Evolutionary conservation across 2,329 filamentous ascomycete species (phyloP).

Genomic region (Cladophialophora chaetospira): DNA sequence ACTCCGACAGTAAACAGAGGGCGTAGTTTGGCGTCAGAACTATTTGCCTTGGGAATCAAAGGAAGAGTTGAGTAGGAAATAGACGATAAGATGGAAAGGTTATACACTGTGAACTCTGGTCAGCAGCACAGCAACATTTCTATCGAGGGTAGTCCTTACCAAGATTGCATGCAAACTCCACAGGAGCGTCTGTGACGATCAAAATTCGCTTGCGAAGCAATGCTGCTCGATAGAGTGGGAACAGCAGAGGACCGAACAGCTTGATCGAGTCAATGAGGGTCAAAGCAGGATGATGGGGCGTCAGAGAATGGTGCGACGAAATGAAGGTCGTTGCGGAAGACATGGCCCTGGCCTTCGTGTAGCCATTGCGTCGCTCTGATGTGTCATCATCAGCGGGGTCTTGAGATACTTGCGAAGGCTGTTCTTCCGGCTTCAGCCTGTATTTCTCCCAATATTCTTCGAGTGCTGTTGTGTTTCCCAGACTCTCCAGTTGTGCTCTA

Average conservation of each 20-base stretch:
- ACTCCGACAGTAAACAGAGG: constrained; percentile 93
- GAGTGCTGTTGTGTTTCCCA: constrained; percentile 63
- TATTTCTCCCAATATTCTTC: constrained; percentile 79
- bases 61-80: constrained; percentile 75
- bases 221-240: constrained; percentile 85
- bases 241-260: constrained; percentile 85
- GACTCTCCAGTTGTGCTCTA: constrained; percentile 63
- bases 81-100: constrained; percentile 88
- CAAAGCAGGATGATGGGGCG: constrained; percentile 80
- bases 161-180: constrained; percentile 84
- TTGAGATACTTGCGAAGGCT: constrained; percentile 50
- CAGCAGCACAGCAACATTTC: constrained; percentile 3
- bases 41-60: constrained; percentile 63
- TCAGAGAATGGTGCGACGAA: constrained; percentile 60
- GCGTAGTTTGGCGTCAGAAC: constrained; percentile 65
- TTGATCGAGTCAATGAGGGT: constrained; percentile 77
- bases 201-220: constrained; percentile 84
- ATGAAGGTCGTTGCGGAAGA: constrained; percentile 47
- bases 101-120: constrained; percentile 67
- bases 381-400: constrained; percentile 4
- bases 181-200: constrained; percentile 81
- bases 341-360: constrained; percentile 42
- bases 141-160: constrained; percentile 61
- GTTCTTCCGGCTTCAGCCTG: constrained; percentile 39
- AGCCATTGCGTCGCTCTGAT: constrained; percentile 33